Evolutionary conservation across 192 early-diverging fungal species (phyloP).

Genomic region (Coemansia sp.): DNA sequence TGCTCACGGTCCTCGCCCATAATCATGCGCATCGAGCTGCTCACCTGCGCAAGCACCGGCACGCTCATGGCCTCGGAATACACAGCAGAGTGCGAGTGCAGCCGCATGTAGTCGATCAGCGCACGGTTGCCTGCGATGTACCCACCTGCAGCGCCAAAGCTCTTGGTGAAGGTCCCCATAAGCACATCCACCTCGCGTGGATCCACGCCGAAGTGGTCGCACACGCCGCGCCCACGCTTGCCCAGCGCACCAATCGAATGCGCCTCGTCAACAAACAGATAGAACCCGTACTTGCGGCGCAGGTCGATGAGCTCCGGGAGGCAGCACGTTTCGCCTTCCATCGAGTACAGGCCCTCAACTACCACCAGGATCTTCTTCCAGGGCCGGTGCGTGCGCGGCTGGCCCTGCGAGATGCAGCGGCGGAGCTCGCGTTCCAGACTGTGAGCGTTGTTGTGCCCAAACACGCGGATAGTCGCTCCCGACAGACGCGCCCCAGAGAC

Average conservation of each 20-base stretch:
- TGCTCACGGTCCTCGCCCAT: conserved; percentile 83
- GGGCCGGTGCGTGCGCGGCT: conserved; percentile 95
- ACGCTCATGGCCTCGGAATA: conserved; percentile 90
- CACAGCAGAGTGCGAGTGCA: conserved; percentile 77
- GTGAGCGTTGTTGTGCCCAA: conserved; percentile 87
- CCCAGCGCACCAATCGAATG: conserved; percentile 96
- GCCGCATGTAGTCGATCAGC: conserved; percentile 77
- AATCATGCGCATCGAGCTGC: conserved; percentile 86
- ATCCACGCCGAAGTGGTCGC: conserved; percentile 93
- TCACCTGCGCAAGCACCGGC: conserved; percentile 87
- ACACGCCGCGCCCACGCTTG: conserved; percentile 90
- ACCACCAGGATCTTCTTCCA: conserved; percentile 99
- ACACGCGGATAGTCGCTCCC: conserved; percentile 87
- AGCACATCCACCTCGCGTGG: conserved; percentile 87
- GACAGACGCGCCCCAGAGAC: conserved; percentile 92
- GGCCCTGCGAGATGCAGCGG: conserved; percentile 89
- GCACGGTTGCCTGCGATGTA: conserved; percentile 81
- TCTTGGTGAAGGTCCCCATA: conserved; percentile 99
- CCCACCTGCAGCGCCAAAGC: conserved; percentile 95
- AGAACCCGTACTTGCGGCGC: conserved; percentile 92
- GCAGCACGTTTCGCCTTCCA: conserved; percentile 93
- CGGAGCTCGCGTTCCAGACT: conserved; percentile 81
- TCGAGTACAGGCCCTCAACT: conserved; percentile 95
- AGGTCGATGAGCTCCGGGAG: conserved; percentile 86
- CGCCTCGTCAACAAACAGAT: conserved; percentile 96